Evolutionary conservation across 140 eudicot species (phyloP), one percentile per base, ranked within the genome.

Genomic region (Bidens hawaiensis): DNA sequence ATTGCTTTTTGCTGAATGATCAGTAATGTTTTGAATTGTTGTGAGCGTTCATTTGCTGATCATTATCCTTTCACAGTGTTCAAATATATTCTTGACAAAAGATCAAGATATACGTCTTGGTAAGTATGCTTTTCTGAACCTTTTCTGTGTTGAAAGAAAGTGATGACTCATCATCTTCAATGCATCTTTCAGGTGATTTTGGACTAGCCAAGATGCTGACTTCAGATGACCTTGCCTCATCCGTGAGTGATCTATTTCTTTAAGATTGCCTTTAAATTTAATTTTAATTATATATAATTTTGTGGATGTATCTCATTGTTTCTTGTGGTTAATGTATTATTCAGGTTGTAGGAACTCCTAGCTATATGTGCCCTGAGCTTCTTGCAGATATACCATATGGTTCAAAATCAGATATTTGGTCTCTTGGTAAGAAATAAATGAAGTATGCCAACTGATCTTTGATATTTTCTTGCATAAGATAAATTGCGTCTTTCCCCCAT

Each of bases 351-450:
- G 99, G 99, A 62, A 93, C 99, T 70, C 99, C 97, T 34, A 93
- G 97, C 70, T 85, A 93, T 64, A 93, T 93, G 96, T 88, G 99
- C 75, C 99, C 99, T 46, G 99, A 93, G 84, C 93, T 93, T 76
- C 99, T 93, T 83, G 96, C 99, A 41, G 97, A 93, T 72, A 93
- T 88, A 72, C 99, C 99, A 34, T 93, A 93, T 78, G 99, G 99
- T 72, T 88, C 94, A 6, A 93, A 93, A 70, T 93, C 99, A 47
- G 99, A 93, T 67, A 85, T 93, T 21, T 93, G 99, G 99, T 93
- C 99, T 40, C 77, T 93, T 62, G 99, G 99, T 93, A 76, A 79
- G 89, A 47, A 14, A 42, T 54, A 18, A 41, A 24, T 19, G 48
- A 18, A 61, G 57, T 38, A 48, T 65, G 60, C 30, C 10, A 18